Conservation (phyloP, 257 asterid genomes). For the Ophiorrhiza pumila region DNA sequence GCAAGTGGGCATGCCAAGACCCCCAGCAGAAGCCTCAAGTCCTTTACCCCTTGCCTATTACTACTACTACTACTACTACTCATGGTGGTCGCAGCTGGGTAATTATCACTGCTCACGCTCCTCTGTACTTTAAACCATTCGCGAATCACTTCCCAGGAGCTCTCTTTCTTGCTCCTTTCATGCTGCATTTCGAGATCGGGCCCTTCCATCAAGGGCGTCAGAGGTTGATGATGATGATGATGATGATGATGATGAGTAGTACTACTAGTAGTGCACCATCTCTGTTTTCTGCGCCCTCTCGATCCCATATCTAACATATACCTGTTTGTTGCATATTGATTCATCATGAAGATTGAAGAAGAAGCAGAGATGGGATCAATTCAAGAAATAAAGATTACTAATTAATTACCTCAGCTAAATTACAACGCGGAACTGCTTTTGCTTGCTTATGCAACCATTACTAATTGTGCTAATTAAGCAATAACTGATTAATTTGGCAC, state of each 20-base stretch:
- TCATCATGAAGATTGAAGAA: too few species aligned
- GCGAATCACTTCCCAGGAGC: slow-evolving; percentile 70
- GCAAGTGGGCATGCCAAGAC: slow-evolving; percentile 84
- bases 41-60: slow-evolving; percentile 50
- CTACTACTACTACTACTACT: slow-evolving; percentile 28
- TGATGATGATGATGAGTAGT: too few species aligned
- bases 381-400: too few species aligned
- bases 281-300: slow-evolving; percentile 44
- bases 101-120: slow-evolving; percentile 15
- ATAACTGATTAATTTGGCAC: too few species aligned
- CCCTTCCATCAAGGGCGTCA: slow-evolving; percentile 83
- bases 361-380: too few species aligned
- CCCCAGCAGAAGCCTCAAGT: slow-evolving; percentile 69
- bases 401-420: too few species aligned
- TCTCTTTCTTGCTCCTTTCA: slow-evolving; percentile 45
- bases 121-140: slow-evolving; percentile 64
- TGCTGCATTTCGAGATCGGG: slow-evolving; percentile 62
- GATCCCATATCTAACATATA: slow-evolving; percentile 30
- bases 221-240: slow-evolving; percentile 56
- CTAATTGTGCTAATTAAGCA: too few species aligned
- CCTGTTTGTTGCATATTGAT: neutral
- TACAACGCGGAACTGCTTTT: too few species aligned
- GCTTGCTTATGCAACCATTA: too few species aligned
- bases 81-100: neutral
- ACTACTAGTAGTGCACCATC: slow-evolving; percentile 46